phyloP scores from a whole-genome alignment of 129 eudicot genomes.

The Flaveria robusta region DNA sequence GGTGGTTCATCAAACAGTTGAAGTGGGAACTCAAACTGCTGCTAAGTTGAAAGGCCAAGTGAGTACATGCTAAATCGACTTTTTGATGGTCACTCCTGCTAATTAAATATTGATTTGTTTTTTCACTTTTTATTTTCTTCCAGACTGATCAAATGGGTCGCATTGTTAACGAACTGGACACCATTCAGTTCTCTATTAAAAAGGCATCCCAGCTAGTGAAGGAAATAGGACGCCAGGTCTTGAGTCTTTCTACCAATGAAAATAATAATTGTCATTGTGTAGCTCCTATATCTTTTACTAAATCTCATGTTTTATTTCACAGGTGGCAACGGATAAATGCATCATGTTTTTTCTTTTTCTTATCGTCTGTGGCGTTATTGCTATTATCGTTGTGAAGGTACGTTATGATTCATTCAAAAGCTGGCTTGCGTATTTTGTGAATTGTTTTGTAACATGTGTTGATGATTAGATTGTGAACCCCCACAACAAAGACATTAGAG shows the following conservation, averaged over 20 bases:
- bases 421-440: not conserved
- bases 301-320: conserved; percentile 21
- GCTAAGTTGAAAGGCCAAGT: conserved; percentile 87
- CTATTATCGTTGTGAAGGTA: conserved; percentile 90
- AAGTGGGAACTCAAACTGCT: conserved; percentile 97
- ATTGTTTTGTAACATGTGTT: conserved; percentile 4
- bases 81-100: not conserved
- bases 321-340: conserved; percentile 98
- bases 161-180: conserved; percentile 86
- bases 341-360: conserved; percentile 91
- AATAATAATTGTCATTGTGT: too few relatives aligned
- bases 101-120: not conserved
- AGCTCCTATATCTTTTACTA: not conserved
- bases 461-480: conserved; percentile 74
- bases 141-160: conserved; percentile 99
- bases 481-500: conserved; percentile 72
- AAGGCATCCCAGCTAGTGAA: conserved; percentile 97
- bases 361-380: conserved; percentile 83
- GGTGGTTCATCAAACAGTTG: conserved; percentile 96
- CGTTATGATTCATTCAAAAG: not conserved
- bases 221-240: conserved; percentile 98
- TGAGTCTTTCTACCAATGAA: not conserved
- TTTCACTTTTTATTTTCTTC: not conserved
- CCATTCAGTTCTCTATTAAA: conserved; percentile 89
- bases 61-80: conserved; percentile 30